phyloP scores from a whole-genome alignment of 148 eudicot genomes.

The Camellia sinensis region DNA sequence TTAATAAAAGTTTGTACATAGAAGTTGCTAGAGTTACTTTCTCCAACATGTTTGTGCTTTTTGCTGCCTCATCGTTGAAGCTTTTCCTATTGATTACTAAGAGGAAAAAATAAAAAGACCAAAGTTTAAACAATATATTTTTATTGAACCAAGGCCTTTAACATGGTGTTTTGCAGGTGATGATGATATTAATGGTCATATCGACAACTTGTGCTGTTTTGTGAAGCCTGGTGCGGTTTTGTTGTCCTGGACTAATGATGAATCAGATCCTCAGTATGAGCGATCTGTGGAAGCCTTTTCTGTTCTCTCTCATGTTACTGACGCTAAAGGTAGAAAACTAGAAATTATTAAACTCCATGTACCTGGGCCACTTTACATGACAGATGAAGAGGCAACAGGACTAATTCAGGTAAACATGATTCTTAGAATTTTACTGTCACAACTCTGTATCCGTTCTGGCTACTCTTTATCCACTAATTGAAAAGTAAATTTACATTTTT shows the following conservation, averaged over 20 bases:
- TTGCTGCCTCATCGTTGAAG: not conserved
- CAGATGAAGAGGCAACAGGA: slow-evolving; percentile 84
- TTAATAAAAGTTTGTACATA: not conserved
- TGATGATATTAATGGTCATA: slow-evolving; percentile 95
- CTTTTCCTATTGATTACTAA: not conserved
- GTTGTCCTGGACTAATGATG: slow-evolving; percentile 88
- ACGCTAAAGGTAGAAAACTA: slow-evolving; percentile 84
- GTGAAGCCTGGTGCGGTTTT: slow-evolving; percentile 82
- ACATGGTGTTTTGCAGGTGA: slow-evolving; percentile 54
- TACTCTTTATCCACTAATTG: not conserved
- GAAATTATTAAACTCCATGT: slow-evolving; percentile 83
- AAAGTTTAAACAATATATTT: not conserved
- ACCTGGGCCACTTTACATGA: slow-evolving; percentile 85
- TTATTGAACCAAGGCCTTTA: not conserved
- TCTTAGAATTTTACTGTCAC: slow-evolving; percentile 2
- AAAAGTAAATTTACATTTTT: too few species aligned
- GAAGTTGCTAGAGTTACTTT: not conserved
- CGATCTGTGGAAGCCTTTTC: slow-evolving; percentile 66
- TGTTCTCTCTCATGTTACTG: slow-evolving; percentile 61
- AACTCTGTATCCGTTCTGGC: not conserved
- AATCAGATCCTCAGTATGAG: slow-evolving; percentile 81
- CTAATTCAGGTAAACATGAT: slow-evolving; percentile 50
- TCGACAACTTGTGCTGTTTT: slow-evolving; percentile 94
- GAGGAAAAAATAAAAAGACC: not conserved
- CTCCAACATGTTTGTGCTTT: not conserved